Evolutionary conservation across 345 rosid genomes (phyloP).

Genomic region (Streptanthus diversifolius): DNA sequence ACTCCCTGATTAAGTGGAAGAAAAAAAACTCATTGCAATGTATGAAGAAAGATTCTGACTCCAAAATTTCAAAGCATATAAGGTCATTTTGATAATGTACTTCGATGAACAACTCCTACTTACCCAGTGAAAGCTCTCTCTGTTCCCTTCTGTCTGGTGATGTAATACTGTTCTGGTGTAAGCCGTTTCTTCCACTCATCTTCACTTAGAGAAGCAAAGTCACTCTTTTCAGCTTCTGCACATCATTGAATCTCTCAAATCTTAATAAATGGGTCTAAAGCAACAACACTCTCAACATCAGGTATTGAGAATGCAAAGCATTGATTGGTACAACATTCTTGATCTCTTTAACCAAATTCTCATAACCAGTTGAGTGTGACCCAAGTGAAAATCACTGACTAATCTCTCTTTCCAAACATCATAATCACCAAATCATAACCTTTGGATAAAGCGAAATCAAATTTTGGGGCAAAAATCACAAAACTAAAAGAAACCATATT

Average conservation of each 20-base stretch:
- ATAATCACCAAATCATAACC: not conserved
- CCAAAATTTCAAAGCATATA: not conserved
- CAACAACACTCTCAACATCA: not conserved
- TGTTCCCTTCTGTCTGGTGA: conserved; percentile 81
- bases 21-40: not conserved
- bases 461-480: not conserved
- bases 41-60: not conserved
- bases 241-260: not conserved
- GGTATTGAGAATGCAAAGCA: not conserved
- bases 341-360: not conserved
- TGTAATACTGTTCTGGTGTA: conserved; percentile 59
- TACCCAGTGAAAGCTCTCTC: conserved; percentile 96
- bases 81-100: not conserved
- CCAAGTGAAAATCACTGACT: not conserved
- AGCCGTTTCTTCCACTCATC: conserved; percentile 79
- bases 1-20: conserved; percentile 48
- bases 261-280: not conserved
- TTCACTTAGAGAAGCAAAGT: conserved; percentile 45
- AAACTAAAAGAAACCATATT: not conserved
- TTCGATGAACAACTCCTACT: not conserved
- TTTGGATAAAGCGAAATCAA: not conserved
- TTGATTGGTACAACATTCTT: not conserved
- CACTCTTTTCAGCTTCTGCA: conserved; percentile 42
- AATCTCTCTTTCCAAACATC: not conserved
- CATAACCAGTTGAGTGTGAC: not conserved